A percentile compares a stretch with the other conserved stretches of the same genome.
phyloP scores from a whole-genome alignment of 2,329 filamentous ascomycete genomes.

The Massarina eburnea region DNA sequence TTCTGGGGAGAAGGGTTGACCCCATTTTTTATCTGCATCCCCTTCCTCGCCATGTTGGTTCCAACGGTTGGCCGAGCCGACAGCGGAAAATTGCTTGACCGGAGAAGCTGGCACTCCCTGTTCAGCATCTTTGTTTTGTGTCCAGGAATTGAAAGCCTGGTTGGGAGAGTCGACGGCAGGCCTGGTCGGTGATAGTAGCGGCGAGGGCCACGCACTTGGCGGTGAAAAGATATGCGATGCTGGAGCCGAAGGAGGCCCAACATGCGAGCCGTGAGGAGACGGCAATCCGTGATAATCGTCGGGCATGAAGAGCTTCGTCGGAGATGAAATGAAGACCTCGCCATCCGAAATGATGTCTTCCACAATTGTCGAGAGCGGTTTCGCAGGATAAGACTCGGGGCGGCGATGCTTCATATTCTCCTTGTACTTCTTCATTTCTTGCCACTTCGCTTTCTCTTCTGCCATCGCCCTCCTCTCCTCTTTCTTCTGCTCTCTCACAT shows the following conservation, averaged over 20 bases:
- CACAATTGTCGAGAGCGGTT: conserved; percentile 9
- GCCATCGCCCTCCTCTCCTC: not conserved
- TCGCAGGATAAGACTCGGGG: not conserved
- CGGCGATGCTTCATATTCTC: not conserved
- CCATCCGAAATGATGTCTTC: conserved; percentile 14
- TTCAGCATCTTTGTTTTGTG: not conserved
- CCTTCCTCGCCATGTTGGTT: not conserved
- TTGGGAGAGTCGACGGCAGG: not conserved
- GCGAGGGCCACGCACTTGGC: conserved; percentile 14
- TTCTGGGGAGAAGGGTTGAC: not conserved
- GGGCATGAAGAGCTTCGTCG: conserved; percentile 25
- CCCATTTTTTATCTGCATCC: not conserved
- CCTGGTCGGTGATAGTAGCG: conserved; percentile 7
- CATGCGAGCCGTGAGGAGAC: conserved; percentile 2
- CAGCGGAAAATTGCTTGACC: not conserved
- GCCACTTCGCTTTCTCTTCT: not conserved
- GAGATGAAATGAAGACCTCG: conserved; percentile 6
- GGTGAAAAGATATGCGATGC: conserved; percentile 7
- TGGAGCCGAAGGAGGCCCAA: not conserved
- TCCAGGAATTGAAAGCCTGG: not conserved
- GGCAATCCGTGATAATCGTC: conserved; percentile 19
- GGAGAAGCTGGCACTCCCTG: not conserved
- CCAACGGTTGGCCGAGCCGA: not conserved
- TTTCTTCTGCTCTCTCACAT: not conserved
- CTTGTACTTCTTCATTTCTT: conserved; percentile 3